Percentiles rank a stretch among this genome's conserved stretches.
These are phyloP conservation scores for Alternaria hordeiaustralica DNA, from an alignment of 2,329 filamentous ascomycete genomes.

Conservation along the genomic window DNA sequence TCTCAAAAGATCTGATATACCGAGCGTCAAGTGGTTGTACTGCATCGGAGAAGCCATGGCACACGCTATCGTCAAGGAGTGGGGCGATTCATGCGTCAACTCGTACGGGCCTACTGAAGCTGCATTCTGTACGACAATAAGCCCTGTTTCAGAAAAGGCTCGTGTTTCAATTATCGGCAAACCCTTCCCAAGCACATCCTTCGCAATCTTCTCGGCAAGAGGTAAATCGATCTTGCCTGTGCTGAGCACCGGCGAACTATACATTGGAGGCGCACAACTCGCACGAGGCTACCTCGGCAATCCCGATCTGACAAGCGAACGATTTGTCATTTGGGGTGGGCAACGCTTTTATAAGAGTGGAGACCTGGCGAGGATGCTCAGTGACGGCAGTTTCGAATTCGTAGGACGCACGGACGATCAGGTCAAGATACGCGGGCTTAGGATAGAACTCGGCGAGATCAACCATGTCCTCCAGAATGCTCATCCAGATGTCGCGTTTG, in stretches of 20 bases:
- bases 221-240: slow-evolving; percentile 44
- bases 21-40: slow-evolving; percentile 51
- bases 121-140: slow-evolving; percentile 55
- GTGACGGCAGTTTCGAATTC: slow-evolving; percentile 49
- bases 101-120: slow-evolving; percentile 55
- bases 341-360: slow-evolving; percentile 49
- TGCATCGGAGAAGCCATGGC: slow-evolving; percentile 55
- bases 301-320: slow-evolving; percentile 36
- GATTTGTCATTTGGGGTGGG: slow-evolving; percentile 38
- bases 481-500: slow-evolving; percentile 29
- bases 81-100: slow-evolving; percentile 51
- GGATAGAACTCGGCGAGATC: slow-evolving; percentile 50
- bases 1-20: slow-evolving; percentile 40
- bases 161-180: slow-evolving; percentile 52
- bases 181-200: slow-evolving; percentile 51
- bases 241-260: slow-evolving; percentile 54
- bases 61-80: slow-evolving; percentile 46
- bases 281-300: slow-evolving; percentile 54
- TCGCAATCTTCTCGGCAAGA: slow-evolving; percentile 44
- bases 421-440: slow-evolving; percentile 49
- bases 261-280: slow-evolving; percentile 55
- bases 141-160: slow-evolving; percentile 31
- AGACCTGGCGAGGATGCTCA: slow-evolving; percentile 48
- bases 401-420: slow-evolving; percentile 49
- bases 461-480: slow-evolving; percentile 36